phyloP scores from a whole-genome alignment of 805 yeast species.

The Barnettozyma sucrosica region DNA sequence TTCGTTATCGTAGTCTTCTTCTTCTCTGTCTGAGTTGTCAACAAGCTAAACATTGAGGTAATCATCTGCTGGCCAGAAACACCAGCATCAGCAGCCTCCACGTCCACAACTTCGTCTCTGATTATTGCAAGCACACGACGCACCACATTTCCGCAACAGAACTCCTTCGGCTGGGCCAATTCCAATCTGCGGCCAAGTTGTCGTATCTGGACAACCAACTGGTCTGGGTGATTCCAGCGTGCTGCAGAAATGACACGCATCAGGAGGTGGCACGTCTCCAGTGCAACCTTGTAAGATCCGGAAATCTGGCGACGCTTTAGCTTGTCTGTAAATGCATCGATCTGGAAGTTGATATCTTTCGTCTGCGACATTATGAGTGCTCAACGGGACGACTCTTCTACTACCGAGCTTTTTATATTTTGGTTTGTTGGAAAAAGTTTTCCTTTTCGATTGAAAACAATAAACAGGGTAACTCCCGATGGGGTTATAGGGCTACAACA shows the following conservation, averaged over 20 bases:
- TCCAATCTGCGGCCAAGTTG: slow-evolving; percentile 64
- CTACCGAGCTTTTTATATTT: background rate
- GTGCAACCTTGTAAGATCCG: slow-evolving; percentile 78
- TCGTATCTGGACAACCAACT: slow-evolving; percentile 66
- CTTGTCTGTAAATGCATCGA: slow-evolving; percentile 42
- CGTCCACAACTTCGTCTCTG: slow-evolving; percentile 73
- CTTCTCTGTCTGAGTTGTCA: slow-evolving; percentile 39
- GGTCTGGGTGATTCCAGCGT: slow-evolving; percentile 76
- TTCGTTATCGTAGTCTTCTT: slow-evolving; percentile 11
- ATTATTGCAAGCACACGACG: slow-evolving; percentile 82
- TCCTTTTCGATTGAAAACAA: too few relatives aligned
- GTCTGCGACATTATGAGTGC: slow-evolving; percentile 8
- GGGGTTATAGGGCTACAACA: background rate
- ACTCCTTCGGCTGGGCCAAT: slow-evolving; percentile 83
- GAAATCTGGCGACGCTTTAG: slow-evolving; percentile 79
- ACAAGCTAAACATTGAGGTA: slow-evolving; percentile 80
- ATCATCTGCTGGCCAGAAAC: slow-evolving; percentile 44
- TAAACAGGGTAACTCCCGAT: background rate
- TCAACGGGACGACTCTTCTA: background rate
- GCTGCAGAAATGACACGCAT: slow-evolving; percentile 86
- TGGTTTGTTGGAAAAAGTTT: background rate
- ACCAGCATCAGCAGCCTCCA: slow-evolving; percentile 25
- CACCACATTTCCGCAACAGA: slow-evolving; percentile 84
- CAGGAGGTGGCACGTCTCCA: slow-evolving; percentile 79
- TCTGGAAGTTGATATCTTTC: slow-evolving; percentile 34